A percentile compares a stretch with the other conserved stretches of the same genome.
Conservation (phyloP, 2,329 filamentous ascomycete genomes). For the Arthrobotrys pseudoclavata region DNA sequence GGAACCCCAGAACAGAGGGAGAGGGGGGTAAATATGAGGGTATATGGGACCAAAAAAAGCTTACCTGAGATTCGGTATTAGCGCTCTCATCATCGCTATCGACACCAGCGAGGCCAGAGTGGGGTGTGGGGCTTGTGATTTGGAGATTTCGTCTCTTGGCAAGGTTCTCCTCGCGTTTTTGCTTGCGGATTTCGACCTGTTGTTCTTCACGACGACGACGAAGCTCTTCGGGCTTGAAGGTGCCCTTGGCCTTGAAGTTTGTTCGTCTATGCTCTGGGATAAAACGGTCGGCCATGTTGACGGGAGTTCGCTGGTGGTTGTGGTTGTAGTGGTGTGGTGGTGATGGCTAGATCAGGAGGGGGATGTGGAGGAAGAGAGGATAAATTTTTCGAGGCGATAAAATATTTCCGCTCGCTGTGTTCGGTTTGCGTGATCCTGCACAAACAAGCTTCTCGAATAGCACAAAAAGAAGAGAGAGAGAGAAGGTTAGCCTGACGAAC, state of each 20-base stretch:
- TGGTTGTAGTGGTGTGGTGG: slow-evolving; percentile 38
- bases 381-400: slow-evolving; percentile 56
- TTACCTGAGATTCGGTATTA: slow-evolving; percentile 95
- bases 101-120: slow-evolving; percentile 75
- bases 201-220: slow-evolving; percentile 98
- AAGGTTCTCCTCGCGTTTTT: slow-evolving; percentile 98
- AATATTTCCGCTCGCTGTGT: slow-evolving; percentile 61
- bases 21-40: background rate
- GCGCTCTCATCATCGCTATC: slow-evolving; percentile 98
- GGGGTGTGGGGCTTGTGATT: slow-evolving; percentile 86
- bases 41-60: slow-evolving; percentile 65
- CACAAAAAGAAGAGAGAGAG: slow-evolving; percentile 44
- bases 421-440: slow-evolving; percentile 64
- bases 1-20: slow-evolving; percentile 16
- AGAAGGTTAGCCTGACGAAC: slow-evolving; percentile 62
- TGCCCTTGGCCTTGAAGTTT: slow-evolving; percentile 99
- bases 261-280: slow-evolving; percentile 99
- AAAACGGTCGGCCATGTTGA: slow-evolving; percentile 94
- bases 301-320: slow-evolving; percentile 63
- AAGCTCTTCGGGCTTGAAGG: slow-evolving; percentile 99
- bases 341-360: slow-evolving; percentile 49
- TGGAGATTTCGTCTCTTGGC: slow-evolving; percentile 88
- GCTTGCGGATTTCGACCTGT: slow-evolving; percentile 98
- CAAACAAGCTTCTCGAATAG: slow-evolving; percentile 52
- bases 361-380: slow-evolving; percentile 17